phyloP scores from a whole-genome alignment of 2,329 filamentous ascomycete species.

The Tolypocladium capitatum region DNA sequence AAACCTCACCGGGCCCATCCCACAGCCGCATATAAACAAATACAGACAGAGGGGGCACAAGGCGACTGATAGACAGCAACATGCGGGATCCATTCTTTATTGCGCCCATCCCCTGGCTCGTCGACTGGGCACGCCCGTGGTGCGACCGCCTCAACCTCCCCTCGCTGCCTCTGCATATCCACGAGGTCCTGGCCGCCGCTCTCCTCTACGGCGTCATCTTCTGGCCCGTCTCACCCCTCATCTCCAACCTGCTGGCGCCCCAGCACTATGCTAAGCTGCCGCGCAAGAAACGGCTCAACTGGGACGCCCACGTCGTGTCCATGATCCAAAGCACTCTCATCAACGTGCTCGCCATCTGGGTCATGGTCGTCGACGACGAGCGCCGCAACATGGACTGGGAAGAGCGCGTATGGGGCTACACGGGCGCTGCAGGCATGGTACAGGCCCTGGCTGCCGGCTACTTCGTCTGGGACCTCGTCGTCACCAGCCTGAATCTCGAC shows the following conservation, averaged over 20 bases:
- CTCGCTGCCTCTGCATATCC: conserved; percentile 61
- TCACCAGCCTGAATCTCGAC: conserved; percentile 53
- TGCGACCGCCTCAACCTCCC: conserved; percentile 48
- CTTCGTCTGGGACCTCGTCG: conserved; percentile 69
- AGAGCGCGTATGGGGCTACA: conserved; percentile 66
- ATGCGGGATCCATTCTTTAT: conserved; percentile 68
- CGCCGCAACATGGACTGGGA: conserved; percentile 51
- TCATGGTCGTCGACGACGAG: conserved; percentile 56
- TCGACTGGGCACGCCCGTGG: conserved; percentile 45
- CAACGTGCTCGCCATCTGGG: conserved; percentile 59
- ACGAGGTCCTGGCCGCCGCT: conserved; percentile 58
- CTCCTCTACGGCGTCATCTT: conserved; percentile 57
- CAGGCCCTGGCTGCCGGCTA: conserved; percentile 69
- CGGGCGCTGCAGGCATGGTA: conserved; percentile 55
- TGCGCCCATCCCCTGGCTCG: conserved; percentile 43
- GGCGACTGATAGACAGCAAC: conserved; percentile 6
- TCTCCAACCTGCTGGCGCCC: conserved; percentile 52
- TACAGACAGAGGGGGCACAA: not conserved
- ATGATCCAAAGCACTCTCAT: conserved; percentile 64
- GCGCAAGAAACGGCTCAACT: conserved; percentile 56
- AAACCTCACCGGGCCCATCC: not conserved
- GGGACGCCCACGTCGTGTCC: conserved; percentile 80
- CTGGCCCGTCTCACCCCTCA: conserved; percentile 49
- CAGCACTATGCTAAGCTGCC: conserved; percentile 49
- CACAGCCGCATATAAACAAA: not conserved